A percentile compares a stretch with the other conserved stretches of the same genome.
phyloP scores from a whole-genome alignment of 1,284 basidiomycete species.

The Laetiporus sulphureus region DNA sequence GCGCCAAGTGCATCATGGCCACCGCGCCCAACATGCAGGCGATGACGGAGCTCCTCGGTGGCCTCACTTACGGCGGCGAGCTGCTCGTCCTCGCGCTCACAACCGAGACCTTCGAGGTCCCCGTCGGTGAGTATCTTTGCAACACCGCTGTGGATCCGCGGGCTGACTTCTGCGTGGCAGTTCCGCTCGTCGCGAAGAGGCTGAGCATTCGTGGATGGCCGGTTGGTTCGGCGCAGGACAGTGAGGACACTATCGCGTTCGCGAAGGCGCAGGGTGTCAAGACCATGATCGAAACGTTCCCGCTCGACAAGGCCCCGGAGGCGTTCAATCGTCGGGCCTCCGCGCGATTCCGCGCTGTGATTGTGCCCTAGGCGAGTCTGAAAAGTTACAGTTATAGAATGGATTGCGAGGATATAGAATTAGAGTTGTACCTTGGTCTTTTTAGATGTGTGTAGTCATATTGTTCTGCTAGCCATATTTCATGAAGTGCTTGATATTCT shows the following conservation, averaged over 20 bases:
- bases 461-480: too few species aligned
- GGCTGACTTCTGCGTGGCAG: neutral
- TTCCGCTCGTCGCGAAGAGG: conserved; percentile 27
- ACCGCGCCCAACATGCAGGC: conserved; percentile 28
- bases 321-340: conserved; percentile 27
- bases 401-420: too few species aligned
- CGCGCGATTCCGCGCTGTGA: conserved; percentile 27
- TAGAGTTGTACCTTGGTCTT: too few species aligned
- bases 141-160: neutral
- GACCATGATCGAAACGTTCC: conserved; percentile 27
- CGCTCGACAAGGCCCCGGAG: conserved; percentile 28
- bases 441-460: too few species aligned
- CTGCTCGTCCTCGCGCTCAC: conserved; percentile 18
- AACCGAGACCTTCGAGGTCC: conserved; percentile 5
- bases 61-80: conserved; percentile 27
- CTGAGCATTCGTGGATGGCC: conserved; percentile 30
- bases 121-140: conserved; percentile 4
- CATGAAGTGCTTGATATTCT: too few species aligned
- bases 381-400: too few species aligned
- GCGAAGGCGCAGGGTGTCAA: conserved; percentile 24
- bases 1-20: conserved; percentile 28
- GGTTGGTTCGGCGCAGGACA: conserved; percentile 22
- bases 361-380: conserved; percentile 11
- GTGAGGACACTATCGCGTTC: conserved; percentile 27
- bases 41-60: conserved; percentile 23